Percentiles rank a stretch among this genome's conserved stretches.
Conservation (phyloP, 2,329 filamentous ascomycete species). For the Xylariomycetidae sp. region DNA sequence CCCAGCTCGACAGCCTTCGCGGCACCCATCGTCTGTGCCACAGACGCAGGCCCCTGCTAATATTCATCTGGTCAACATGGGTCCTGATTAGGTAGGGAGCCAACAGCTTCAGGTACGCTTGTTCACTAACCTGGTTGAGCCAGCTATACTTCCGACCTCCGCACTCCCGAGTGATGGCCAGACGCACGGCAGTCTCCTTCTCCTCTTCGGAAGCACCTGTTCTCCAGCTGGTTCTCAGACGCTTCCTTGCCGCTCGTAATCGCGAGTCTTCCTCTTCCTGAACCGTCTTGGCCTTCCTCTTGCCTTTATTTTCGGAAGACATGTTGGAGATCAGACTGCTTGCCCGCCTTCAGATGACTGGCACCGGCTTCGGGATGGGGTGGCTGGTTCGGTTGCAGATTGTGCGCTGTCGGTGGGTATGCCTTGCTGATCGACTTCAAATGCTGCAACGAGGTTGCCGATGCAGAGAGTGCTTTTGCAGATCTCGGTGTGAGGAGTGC, state of each 20-base stretch:
- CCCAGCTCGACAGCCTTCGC: conserved; percentile 5
- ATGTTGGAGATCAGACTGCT: no score
- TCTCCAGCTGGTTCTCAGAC: conserved; percentile 2
- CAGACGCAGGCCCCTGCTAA: conserved; percentile 3
- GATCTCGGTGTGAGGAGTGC: no score
- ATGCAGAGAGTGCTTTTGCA: no score
- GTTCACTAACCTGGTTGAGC: conserved; percentile 12
- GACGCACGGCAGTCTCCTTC: conserved; percentile 5
- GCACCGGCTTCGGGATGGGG: no score
- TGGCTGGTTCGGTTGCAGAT: no score
- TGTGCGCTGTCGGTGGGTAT: no score
- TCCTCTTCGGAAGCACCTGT: conserved; percentile 8
- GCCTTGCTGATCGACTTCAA: no score
- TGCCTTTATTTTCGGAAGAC: background rate
- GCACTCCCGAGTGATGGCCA: conserved; percentile 3
- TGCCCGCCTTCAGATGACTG: no score
- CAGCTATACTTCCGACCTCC: conserved; percentile 15
- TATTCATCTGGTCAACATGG: no score
- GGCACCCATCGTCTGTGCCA: conserved; percentile 6
- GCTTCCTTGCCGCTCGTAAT: conserved; percentile 17
- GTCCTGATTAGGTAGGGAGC: background rate
- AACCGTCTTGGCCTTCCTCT: conserved; percentile 1
- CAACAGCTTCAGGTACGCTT: background rate
- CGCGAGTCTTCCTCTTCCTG: no score
- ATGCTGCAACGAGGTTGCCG: no score